These are phyloP conservation scores for Termitomyces sp. DNA, from an alignment of 768 basidiomycete genomes.

Conservation along the genomic window DNA sequence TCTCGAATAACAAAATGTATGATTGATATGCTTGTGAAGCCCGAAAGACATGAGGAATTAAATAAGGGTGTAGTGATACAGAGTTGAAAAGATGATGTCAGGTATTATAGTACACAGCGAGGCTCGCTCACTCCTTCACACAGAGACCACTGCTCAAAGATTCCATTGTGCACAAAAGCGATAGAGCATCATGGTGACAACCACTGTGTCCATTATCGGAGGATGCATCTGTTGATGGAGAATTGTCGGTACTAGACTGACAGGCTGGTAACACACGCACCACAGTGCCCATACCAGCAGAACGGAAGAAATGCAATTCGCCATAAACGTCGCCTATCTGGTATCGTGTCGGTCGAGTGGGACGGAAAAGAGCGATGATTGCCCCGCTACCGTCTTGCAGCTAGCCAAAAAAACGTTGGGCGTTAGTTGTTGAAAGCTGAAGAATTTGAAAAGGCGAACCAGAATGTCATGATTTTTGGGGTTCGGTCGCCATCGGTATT, in stretches of 20 bases:
- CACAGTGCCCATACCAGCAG: constrained; percentile 76
- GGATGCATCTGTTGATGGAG: constrained; percentile 65
- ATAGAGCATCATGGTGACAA: constrained; percentile 81
- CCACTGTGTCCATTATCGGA: constrained; percentile 86
- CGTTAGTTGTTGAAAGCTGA: constrained; percentile 12
- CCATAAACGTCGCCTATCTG: constrained; percentile 84
- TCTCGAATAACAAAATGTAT: not conserved
- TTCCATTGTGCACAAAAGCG: constrained; percentile 63
- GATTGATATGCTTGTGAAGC: not conserved
- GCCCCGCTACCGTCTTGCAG: constrained; percentile 65
- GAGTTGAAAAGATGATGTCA: not conserved
- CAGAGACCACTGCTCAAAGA: constrained; percentile 23
- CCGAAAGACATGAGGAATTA: constrained; percentile 4
- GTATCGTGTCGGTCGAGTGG: constrained; percentile 72
- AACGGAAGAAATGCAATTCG: constrained; percentile 78
- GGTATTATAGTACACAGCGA: constrained; percentile 3
- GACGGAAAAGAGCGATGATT: constrained; percentile 76
- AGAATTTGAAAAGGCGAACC: constrained; percentile 33
- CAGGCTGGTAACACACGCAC: constrained; percentile 36
- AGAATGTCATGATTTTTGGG: constrained; percentile 50
- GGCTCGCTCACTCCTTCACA: not conserved
- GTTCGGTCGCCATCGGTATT: constrained; percentile 78
- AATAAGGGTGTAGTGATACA: constrained; percentile 15
- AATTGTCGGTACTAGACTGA: constrained; percentile 9
- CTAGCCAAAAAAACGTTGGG: constrained; percentile 28